A percentile compares a stretch with the other conserved stretches of the same genome.
phyloP scores from a whole-genome alignment of 2,329 filamentous ascomycete genomes.

The Colletotrichum lini region DNA sequence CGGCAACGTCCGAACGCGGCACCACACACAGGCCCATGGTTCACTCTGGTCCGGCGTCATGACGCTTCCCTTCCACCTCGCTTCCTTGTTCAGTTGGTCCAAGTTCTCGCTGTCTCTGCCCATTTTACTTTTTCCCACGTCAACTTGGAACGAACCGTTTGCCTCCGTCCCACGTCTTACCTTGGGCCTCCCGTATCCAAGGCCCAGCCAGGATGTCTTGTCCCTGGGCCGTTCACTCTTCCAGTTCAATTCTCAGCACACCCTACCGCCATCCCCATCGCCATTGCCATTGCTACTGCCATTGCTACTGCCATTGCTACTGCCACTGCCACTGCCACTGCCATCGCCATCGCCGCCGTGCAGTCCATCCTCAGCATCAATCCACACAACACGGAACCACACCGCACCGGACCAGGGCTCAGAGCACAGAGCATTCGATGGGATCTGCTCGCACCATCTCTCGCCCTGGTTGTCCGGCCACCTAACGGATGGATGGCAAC shows the following conservation, averaged over 20 bases:
- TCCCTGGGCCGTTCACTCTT: conserved; percentile 19
- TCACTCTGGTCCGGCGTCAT: conserved; percentile 25
- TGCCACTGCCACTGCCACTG: conserved; percentile 19
- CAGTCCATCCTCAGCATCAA: conserved; percentile 11
- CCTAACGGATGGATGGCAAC: conserved; percentile 6
- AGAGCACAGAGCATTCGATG: conserved; percentile 26
- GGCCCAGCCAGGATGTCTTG: conserved; percentile 15
- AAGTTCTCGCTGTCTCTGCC: conserved; percentile 16
- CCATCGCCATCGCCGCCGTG: conserved; percentile 13
- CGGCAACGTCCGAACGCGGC: not conserved
- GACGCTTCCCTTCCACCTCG: conserved; percentile 5
- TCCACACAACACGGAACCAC: conserved; percentile 1
- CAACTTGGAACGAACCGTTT: conserved; percentile 42
- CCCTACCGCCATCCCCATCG: conserved; percentile 24
- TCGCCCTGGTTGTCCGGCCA: conserved; percentile 14
- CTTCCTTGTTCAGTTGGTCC: conserved; percentile 32
- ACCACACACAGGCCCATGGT: conserved; percentile 13
- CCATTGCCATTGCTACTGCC: conserved; percentile 22
- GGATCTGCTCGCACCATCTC: conserved; percentile 12
- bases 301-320: too few relatives aligned
- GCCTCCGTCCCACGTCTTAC: conserved; percentile 40
- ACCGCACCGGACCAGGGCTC: not conserved
- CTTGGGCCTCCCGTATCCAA: conserved; percentile 20
- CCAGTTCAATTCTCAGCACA: conserved; percentile 18
- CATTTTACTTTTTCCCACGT: conserved; percentile 39